Conservation (phyloP, 2,329 filamentous ascomycete genomes). For the Microsporum canis region DNA sequence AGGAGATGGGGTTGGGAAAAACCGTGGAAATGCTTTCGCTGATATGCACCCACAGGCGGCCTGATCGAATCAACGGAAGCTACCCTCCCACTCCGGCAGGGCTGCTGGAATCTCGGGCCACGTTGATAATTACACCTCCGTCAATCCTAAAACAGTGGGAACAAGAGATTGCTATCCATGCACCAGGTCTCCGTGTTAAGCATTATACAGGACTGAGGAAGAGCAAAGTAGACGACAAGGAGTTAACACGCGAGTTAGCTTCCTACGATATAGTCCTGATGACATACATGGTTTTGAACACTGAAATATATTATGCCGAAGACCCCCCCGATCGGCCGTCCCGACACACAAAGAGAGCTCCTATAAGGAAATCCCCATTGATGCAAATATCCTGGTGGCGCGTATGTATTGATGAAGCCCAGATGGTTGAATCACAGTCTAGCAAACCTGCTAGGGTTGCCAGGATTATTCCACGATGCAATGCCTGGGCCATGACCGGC, state of each 20-base stretch:
- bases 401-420: slow-evolving; percentile 57
- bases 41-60: slow-evolving; percentile 32
- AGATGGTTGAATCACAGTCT: slow-evolving; percentile 87
- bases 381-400: slow-evolving; percentile 81
- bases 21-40: slow-evolving; percentile 40
- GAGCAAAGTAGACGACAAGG: slow-evolving; percentile 25
- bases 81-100: slow-evolving; percentile 16
- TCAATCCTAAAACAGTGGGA: slow-evolving; percentile 54
- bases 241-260: slow-evolving; percentile 38
- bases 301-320: slow-evolving; percentile 66
- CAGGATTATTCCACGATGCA: slow-evolving; percentile 64
- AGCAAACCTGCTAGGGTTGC: slow-evolving; percentile 74
- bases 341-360: slow-evolving; percentile 51
- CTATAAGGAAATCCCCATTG: slow-evolving; percentile 58
- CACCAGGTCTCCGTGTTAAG: slow-evolving; percentile 44
- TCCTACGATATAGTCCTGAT: slow-evolving; percentile 48
- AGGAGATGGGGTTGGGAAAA: slow-evolving; percentile 43
- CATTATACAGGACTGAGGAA: slow-evolving; percentile 46
- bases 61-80: slow-evolving; percentile 11
- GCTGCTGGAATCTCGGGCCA: slow-evolving; percentile 40
- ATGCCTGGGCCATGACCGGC: slow-evolving; percentile 86
- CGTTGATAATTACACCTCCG: slow-evolving; percentile 51
- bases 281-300: slow-evolving; percentile 58
- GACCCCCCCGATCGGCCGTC: slow-evolving; percentile 61
- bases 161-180: slow-evolving; percentile 47